Percentiles rank a stretch among this genome's conserved stretches.
Conservation (phyloP, 805 yeast genomes). For the Tetrapisispora fleetii region DNA sequence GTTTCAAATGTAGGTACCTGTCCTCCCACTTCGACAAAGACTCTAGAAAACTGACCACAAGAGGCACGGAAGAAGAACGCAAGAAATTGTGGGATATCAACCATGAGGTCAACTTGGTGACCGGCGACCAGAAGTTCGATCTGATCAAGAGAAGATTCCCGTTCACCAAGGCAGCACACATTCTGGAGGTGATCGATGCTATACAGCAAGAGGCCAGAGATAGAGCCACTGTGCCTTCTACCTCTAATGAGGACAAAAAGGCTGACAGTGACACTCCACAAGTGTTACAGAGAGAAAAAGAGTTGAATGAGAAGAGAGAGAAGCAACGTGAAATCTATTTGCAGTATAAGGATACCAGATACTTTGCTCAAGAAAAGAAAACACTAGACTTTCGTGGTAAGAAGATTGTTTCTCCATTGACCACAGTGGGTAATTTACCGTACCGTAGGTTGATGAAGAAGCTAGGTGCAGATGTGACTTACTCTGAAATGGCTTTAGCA, state of each 20-base stretch:
- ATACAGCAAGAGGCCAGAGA: slow-evolving; percentile 33
- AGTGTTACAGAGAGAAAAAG: slow-evolving; percentile 18
- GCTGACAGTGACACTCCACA: slow-evolving; percentile 7
- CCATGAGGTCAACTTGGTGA: slow-evolving; percentile 56
- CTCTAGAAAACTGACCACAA: slow-evolving; percentile 32
- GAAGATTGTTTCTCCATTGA: slow-evolving; percentile 87
- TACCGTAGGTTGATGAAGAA: slow-evolving; percentile 86
- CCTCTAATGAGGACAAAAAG: background rate
- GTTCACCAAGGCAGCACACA: slow-evolving; percentile 46
- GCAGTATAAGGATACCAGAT: slow-evolving; percentile 64
- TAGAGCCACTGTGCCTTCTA: slow-evolving; percentile 4
- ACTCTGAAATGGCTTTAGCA: slow-evolving; percentile 88
- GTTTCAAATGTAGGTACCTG: slow-evolving; percentile 88
- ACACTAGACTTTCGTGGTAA: slow-evolving; percentile 55
- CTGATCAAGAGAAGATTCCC: slow-evolving; percentile 45
- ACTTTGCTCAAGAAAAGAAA: slow-evolving; percentile 75
- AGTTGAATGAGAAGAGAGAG: slow-evolving; percentile 26
- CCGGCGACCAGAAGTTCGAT: slow-evolving; percentile 31
- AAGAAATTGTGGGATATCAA: slow-evolving; percentile 25
- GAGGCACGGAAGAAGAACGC: slow-evolving; percentile 29
- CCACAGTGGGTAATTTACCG: slow-evolving; percentile 96
- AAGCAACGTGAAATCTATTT: slow-evolving; percentile 24
- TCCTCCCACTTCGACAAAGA: slow-evolving; percentile 52
- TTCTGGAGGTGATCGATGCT: slow-evolving; percentile 56
- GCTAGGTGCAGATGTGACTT: slow-evolving; percentile 87